phyloP scores from a whole-genome alignment of 495 filamentous ascomycete genomes.

The Astrothelium subdiscretum region DNA sequence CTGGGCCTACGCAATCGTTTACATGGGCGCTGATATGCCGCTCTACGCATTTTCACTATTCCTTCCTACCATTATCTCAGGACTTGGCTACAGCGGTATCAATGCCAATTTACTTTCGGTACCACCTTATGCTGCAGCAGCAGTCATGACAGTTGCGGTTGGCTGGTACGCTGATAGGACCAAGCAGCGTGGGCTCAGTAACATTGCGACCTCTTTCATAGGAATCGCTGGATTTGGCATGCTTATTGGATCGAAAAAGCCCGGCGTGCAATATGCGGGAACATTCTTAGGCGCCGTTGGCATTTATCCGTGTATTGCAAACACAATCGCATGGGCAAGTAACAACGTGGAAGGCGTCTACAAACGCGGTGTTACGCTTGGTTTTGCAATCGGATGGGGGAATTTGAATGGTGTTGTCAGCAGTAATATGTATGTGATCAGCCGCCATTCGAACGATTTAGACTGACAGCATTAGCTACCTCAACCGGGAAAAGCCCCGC shows the following conservation, averaged over 20 bases:
- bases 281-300: constrained; percentile 79
- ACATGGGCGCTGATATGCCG: constrained; percentile 39
- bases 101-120: constrained; percentile 73
- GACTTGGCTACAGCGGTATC: constrained; percentile 60
- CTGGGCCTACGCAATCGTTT: constrained; percentile 42
- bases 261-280: constrained; percentile 66
- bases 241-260: constrained; percentile 48
- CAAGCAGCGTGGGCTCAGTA: constrained; percentile 65
- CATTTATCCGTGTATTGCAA: constrained; percentile 87
- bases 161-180: constrained; percentile 76
- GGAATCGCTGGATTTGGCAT: constrained; percentile 72
- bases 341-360: constrained; percentile 92
- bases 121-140: constrained; percentile 78
- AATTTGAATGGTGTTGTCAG: constrained; percentile 82
- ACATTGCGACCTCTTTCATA: constrained; percentile 57
- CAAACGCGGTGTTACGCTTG: constrained; percentile 78
- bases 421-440: constrained; percentile 51
- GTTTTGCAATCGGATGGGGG: constrained; percentile 85
- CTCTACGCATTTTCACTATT: constrained; percentile 90
- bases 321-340: constrained; percentile 77
- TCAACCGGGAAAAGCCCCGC: constrained; percentile 38
- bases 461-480: constrained; percentile 8
- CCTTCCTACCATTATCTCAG: constrained; percentile 69
- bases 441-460: not conserved
- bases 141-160: constrained; percentile 60